phyloP scores from a whole-genome alignment of 2,329 filamentous ascomycete species.

The Epichloe aotearoae region DNA sequence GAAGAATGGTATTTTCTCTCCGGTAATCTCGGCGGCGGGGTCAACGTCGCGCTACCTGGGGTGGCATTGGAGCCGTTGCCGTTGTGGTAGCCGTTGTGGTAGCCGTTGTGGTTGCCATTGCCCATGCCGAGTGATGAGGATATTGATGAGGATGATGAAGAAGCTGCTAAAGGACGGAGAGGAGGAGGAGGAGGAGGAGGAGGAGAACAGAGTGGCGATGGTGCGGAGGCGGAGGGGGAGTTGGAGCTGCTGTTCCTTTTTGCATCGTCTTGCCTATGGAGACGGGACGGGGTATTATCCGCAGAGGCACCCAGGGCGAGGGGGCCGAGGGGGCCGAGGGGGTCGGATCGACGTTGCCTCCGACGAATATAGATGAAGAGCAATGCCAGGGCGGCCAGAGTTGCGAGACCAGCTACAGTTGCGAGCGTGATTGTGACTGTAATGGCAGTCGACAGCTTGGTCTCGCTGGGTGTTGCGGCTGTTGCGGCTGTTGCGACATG shows the following conservation, averaged over 20 bases:
- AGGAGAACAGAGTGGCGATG: background rate
- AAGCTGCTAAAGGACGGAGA: background rate
- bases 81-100: no score
- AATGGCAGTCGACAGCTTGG: background rate
- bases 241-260: background rate
- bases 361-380: background rate
- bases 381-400: background rate
- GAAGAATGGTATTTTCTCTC: constrained; percentile 3
- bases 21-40: constrained; percentile 4
- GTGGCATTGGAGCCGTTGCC: background rate
- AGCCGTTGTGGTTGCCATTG: background rate
- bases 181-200: background rate
- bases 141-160: background rate
- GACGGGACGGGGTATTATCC: background rate
- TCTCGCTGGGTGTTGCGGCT: background rate
- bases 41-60: background rate
- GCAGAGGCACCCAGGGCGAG: background rate
- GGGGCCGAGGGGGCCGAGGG: background rate
- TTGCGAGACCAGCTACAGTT: background rate
- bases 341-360: background rate
- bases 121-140: background rate
- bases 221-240: background rate
- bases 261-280: background rate
- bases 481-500: background rate
- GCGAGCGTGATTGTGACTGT: constrained; percentile 1